A percentile compares a stretch with the other conserved stretches of the same genome.
Evolutionary conservation across 371 early-diverging fungal genomes (phyloP).

Genomic region (Umbelopsis sp.): DNA sequence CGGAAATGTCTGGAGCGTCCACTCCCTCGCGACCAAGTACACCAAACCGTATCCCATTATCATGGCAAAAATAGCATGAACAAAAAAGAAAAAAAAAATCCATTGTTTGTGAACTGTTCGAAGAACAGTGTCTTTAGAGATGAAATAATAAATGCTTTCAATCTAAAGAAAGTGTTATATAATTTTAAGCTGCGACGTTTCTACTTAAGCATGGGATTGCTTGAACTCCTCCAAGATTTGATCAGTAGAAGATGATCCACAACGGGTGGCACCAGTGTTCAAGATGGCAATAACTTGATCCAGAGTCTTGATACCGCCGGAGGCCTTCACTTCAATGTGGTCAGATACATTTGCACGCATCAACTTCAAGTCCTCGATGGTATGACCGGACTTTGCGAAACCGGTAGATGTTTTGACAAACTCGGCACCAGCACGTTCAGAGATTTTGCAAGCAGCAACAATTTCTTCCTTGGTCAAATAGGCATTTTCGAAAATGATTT

Average conservation of each 20-base stretch:
- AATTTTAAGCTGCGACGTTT: background rate
- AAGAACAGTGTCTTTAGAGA: background rate
- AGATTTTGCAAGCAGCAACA: conserved; percentile 51
- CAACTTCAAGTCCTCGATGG: conserved; percentile 54
- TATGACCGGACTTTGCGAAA: conserved; percentile 63
- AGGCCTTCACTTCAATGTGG: conserved; percentile 64
- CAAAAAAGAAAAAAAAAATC: background rate
- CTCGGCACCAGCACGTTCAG: conserved; percentile 62
- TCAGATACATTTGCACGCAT: conserved; percentile 56
- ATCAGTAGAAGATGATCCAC: conserved; percentile 64
- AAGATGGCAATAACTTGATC: conserved; percentile 63
- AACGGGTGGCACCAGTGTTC: conserved; percentile 62
- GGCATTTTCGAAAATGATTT: conserved; percentile 70
- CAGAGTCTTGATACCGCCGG: conserved; percentile 66
- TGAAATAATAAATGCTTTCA: background rate
- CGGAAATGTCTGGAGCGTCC: background rate
- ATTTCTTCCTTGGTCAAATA: conserved; percentile 65
- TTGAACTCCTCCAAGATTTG: conserved; percentile 64
- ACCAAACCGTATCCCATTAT: background rate
- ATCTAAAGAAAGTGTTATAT: background rate
- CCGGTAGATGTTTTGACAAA: conserved; percentile 75
- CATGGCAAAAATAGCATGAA: background rate
- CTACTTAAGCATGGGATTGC: conserved; percentile 21
- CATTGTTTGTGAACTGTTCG: background rate
- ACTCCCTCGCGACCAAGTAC: background rate